phyloP scores from a whole-genome alignment of 306 rosid genomes.

The Vicia villosa region DNA sequence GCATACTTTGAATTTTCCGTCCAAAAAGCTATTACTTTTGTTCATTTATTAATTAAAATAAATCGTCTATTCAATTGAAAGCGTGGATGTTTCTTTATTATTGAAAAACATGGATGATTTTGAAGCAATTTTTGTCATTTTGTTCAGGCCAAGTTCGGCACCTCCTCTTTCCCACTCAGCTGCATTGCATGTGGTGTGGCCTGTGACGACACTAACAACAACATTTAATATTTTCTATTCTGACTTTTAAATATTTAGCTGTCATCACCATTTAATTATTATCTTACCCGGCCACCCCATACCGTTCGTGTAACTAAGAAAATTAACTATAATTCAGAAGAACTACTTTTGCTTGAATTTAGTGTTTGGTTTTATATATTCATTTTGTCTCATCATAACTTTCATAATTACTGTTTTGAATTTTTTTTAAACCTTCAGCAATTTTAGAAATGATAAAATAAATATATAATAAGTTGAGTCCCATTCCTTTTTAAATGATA shows the following conservation, averaged over 20 bases:
- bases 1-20: constrained; percentile 32
- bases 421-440: no score
- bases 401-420: no score
- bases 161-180: background rate
- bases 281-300: constrained; percentile 10
- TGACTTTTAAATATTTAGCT: constrained; percentile 1
- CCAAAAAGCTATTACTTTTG: constrained; percentile 16
- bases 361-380: background rate
- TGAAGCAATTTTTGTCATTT: constrained; percentile 32
- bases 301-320: background rate
- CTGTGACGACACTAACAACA: constrained; percentile 18
- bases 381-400: background rate
- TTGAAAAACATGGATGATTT: constrained; percentile 11
- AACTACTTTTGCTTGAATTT: background rate
- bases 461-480: no score
- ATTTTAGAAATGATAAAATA: no score
- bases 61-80: background rate
- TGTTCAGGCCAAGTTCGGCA: constrained; percentile 23
- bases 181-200: constrained; percentile 15
- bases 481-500: no score
- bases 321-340: background rate
- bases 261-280: constrained; percentile 34
- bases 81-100: background rate
- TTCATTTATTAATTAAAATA: constrained; percentile 10
- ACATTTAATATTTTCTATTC: constrained; percentile 18